Evolutionary conservation across 108 stramenopile genomes (phyloP), one percentile per base, ranked within the genome.

Genomic region (Fistulifera solaris): DNA sequence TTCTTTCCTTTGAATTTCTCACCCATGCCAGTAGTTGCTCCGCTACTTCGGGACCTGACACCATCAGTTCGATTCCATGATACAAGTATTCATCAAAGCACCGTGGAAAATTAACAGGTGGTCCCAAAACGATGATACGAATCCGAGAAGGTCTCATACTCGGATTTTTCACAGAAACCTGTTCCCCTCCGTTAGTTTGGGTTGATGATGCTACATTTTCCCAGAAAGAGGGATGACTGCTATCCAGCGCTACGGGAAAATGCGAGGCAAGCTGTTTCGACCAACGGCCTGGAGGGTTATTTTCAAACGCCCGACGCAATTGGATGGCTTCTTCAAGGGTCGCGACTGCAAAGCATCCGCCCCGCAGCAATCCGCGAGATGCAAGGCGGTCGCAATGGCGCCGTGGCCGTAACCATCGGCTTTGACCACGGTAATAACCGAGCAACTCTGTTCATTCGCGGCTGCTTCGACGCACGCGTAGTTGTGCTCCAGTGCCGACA

Each of bases 371-470:
- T 81, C 72, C 4, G 72, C 68, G 12, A 85, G 54, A 64, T 70
- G 75, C 26, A 73, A 38, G 1, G 86, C 78, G 8, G 81, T 73
- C 18, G 57, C 65, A 28, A 76, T 62, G 5, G 76, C 70, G 10
- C 86, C 86, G 48, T 87, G 86, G 8, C 86, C 86, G 43, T 87
- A 87, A 2, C 78, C 81, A 64, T 87, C 82, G n/a, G 86, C 86
- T 50, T 87, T 87, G 27, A 80, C 72, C 11, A 87, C 86, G 5
- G 66, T 66, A 46, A 87, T 83, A 14, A 83, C 82, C 3, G 60
- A 61, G 52, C 84, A 85, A 31, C 62, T 55, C 55, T 85, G 84
- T 13, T 62, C 63, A 28, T 61, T 63, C 0, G 84, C 80, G 11
- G 73, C 71, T 11, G 73, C 64, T 56, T 72, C 67, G 25, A 85